Evolutionary conservation across 176 grass and related monocot species (phyloP), one percentile per base, ranked within the genome.

Genomic region (Pontederia paniculata): DNA sequence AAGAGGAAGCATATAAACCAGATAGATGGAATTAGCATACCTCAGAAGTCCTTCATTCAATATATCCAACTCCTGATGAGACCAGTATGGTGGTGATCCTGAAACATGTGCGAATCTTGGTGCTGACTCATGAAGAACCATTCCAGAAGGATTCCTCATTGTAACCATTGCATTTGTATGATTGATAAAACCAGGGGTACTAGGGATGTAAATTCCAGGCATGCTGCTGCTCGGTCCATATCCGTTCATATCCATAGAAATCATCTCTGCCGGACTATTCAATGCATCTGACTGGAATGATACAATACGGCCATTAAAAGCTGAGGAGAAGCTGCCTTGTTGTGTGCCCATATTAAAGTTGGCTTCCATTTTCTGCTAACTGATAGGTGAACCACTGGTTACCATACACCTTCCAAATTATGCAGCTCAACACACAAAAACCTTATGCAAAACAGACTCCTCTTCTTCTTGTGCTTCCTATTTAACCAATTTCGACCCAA

Each of bases 241-340:
- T 43, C 57, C 44, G 28, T 42, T 19, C 37, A 60, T 12, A 17
- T 60, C 57, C 10, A 12, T 42, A 18, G 44, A 9, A 63, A 23
- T 42, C 60, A 48, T 23, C 18, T 44, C 44, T 13, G 6, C 46
- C 15, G 22, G 47, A 19, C 44, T 48, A 63, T 63, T 21, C 0
- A 48, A 47, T 23, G 60, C 60, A 63, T 44, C 60, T 63, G 60
- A 48, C 44, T 48, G 60, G 43, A 63, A 63, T 15, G 60, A 63
- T 15, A 63, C 60, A 17, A 63, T 63, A 63, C 44, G 60, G 23
- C 47, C 44, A 63, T 63, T 42, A 16, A 63, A 46, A 63, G 60
- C 20, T 9, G 60, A 63, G 10, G 19, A 44, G 11, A 23, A 13
- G 60, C 47, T 63, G 23, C 18, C 60, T 48, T 23, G 60, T 17